phyloP scores from a whole-genome alignment of 179 eudicot species.

The Actinidia arguta region DNA sequence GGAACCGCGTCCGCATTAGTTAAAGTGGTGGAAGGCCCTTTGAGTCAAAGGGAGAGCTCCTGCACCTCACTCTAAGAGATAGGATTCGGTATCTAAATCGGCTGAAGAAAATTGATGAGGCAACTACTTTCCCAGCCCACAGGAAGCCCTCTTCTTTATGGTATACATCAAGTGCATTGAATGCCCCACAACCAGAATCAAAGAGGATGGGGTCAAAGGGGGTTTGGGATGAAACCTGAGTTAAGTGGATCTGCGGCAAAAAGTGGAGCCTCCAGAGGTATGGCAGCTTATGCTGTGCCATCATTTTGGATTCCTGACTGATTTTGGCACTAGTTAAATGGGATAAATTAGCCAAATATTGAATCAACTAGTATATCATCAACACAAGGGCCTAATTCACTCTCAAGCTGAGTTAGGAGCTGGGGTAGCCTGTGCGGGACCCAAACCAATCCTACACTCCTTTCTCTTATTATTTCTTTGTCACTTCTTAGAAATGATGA shows the following conservation, averaged over 20 bases:
- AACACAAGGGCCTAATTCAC: neutral
- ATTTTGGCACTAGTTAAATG: neutral
- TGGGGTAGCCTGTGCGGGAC: neutral
- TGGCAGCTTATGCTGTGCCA: no score
- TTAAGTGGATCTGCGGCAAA: neutral
- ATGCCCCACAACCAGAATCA: conserved; percentile 18
- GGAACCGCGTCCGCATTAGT: no score
- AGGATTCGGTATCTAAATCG: neutral
- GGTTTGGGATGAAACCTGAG: neutral
- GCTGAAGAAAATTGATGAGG: conserved; percentile 4
- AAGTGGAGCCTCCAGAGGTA: no score
- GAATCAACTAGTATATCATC: neutral
- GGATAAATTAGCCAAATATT: neutral
- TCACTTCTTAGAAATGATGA: neutral
- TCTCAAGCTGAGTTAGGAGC: conserved; percentile 8
- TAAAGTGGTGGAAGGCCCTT: no score
- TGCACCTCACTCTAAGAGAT: neutral
- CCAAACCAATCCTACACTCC: neutral
- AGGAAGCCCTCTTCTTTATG: conserved; percentile 12
- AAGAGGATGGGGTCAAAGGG: conserved; percentile 14
- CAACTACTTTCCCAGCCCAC: conserved; percentile 2
- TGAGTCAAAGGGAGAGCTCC: no score
- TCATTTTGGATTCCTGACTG: no score
- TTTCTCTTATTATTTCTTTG: neutral
- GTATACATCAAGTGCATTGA: conserved; percentile 23